Base-by-base conservation (phyloP, 345 rosid species). In the Salix brachista region DNA sequence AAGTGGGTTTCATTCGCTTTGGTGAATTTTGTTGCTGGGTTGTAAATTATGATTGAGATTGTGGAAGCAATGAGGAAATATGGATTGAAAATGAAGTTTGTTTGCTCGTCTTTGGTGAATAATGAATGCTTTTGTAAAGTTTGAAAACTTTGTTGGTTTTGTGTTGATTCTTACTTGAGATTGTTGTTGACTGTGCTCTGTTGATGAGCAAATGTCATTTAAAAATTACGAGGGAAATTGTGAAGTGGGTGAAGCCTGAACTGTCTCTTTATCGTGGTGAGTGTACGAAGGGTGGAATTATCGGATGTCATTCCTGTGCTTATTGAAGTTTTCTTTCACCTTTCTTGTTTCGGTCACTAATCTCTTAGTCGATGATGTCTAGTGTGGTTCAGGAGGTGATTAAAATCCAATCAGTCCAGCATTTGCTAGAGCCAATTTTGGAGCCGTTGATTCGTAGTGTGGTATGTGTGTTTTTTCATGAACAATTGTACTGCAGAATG, bases 391-490 rank as follows among this genome's bases (percentile, higher is more conserved):
- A 91, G 80, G 98, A 93, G 79, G 97, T 90, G 77, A 90, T 96
- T 88, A 90, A 88, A 85, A 78, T 87, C 84, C 89, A 86, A 66
- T 86, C 94, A 13, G 87, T 91, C 75, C 89, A 91, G 79, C 89
- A 85, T 77, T 80, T 87, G 75, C 88, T 95, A 79, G 99, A 92
- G 86, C 97, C 96, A 8, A 86, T 88, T 88, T 84, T 95, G 56
- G 99, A 93, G 88, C 99, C 99, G 11, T 84, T 96, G 83, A 90
- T 96, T 75, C 97, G 99, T 50, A 89, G 89, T 82, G 99, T 96
- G 97, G 99, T 96, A 86, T 10, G 94, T 78, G 42, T 70, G 42
- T 65, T 70, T 17, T 70, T 18, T 58, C 44, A 46, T 70, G 9
- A 44, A 71, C 34, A 71, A 28, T 65, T 60, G 46, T 34, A 26